Base-by-base conservation (phyloP, 2,329 filamentous ascomycete species). In the Elsinoe ampelina region DNA sequence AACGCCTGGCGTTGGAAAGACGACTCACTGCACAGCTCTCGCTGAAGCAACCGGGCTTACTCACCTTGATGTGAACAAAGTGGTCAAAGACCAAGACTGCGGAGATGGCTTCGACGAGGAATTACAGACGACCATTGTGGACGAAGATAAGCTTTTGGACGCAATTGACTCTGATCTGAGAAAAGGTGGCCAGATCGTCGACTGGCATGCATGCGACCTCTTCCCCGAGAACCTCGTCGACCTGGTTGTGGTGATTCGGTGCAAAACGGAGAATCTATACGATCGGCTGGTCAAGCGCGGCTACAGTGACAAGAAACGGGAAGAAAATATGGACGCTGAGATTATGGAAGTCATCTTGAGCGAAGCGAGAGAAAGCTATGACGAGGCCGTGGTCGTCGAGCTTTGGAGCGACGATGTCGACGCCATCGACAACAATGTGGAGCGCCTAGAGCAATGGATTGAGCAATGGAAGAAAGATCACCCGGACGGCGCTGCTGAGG, bases 131-230 rank as follows among this genome's bases (percentile, higher is more conserved):
- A 95, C 87, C 83, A 87, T 97, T 58, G 91, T 98, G 13, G 92
- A 98, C 68, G 93, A 98, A 71, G 93, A 98, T 68, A 95, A 95
- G 84, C 75, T 98, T 32, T 79, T 98, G 19, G 93, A 98, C 69
- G 82, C 87, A 48, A 86, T 98, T 58, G 93, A 97, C 73, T 81
- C 87, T 57, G 85, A 93, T 60, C 80, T 88, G 38, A 80, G 84
- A 61, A 73, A 80, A 17, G 92, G 92, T 58, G 93, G 93, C 17
- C 88, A 83, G 71, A 83, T 98, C 64, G 87, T 98, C 67, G 93
- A 98, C 74, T 98, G 93, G 92, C 93, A 98, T 73, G 92, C 91
- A 1, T 97, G 92, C 74, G 93, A 97, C 66, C 74, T 97, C 19
- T 97, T 97, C 67, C 93, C 93, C 1, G 84, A 87, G 68, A 86